Evolutionary conservation across 257 asterid genomes (phyloP).

Genomic region (Petrea volubilis): DNA sequence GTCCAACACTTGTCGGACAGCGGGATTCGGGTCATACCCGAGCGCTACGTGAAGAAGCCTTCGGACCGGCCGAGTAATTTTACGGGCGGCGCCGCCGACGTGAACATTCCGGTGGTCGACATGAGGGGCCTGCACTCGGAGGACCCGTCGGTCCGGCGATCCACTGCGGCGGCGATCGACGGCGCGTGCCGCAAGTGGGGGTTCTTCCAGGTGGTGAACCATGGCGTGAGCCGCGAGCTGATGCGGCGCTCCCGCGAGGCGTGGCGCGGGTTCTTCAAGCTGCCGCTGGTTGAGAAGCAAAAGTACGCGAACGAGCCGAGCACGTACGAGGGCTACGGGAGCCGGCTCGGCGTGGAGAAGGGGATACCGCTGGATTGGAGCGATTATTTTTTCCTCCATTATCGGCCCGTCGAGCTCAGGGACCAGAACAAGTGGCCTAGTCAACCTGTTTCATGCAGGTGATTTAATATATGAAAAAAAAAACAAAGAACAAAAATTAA

Average conservation of each 20-base stretch:
- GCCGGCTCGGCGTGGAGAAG: constrained; percentile 76
- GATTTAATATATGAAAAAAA: neutral
- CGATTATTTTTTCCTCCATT: constrained; percentile 77
- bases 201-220: constrained; percentile 88
- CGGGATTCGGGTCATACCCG: constrained; percentile 72
- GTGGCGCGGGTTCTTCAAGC: constrained; percentile 78
- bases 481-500: too few species aligned
- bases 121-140: constrained; percentile 47
- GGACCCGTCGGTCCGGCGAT: constrained; percentile 31
- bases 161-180: constrained; percentile 35
- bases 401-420: constrained; percentile 50
- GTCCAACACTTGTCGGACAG: constrained; percentile 79
- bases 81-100: neutral
- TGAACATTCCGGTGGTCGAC: constrained; percentile 52
- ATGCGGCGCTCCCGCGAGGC: constrained; percentile 49
- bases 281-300: constrained; percentile 73
- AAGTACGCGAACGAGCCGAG: constrained; percentile 62
- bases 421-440: constrained; percentile 77
- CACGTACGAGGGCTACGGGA: constrained; percentile 92
- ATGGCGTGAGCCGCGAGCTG: constrained; percentile 62
- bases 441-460: constrained; percentile 77
- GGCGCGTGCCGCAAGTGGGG: constrained; percentile 91
- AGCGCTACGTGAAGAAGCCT: constrained; percentile 68
- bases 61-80: constrained; percentile 48
- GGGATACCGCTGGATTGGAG: constrained; percentile 85